Base-by-base conservation (phyloP, 2,329 filamentous ascomycete genomes). In the Emericellopsis cladophorae region DNA sequence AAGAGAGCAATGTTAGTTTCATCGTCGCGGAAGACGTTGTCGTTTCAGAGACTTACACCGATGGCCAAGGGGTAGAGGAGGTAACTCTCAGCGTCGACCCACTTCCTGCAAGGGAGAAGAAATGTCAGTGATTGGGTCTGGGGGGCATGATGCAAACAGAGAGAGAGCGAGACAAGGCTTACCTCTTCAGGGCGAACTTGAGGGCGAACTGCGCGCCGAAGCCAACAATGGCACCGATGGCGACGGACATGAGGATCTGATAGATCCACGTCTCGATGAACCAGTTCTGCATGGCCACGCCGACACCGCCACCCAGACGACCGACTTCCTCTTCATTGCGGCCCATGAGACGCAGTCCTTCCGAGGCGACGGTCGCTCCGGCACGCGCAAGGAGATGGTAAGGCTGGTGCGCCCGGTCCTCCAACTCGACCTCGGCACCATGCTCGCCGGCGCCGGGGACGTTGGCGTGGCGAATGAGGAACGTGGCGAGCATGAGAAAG, bases 401-500 rank as follows among this genome's bases (percentile, higher is more conserved):
- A 12, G 9, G 9, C 9, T 12, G 26, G 4, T 29, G 4, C 26
- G 26, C 26, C 3, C 12, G 26, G 9, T 3, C 8, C 3, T 9
- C 26, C 3, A 12, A 4, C 4, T 29, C 26, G 9, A 9, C 26
- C 32, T 35, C 32, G 8, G 9, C 32, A 21, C 32, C n/a, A 7
- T 21, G n/a, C 26, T 45, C 42, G 3, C 46, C 45, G 5, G 43
- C 32, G 3, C 32, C 32, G n/a, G 32, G n/a, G 9, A 15, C n/a
- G n/a, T 15, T 35, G n/a, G n/a, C 68, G 44, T 77, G 68, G 2
- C 72, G 68, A 40, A 79, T 67, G 7, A 79, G 61, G 33, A 72
- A 73, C 2, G 69, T 66, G 0, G 74, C 72, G 2, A 79, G 61
- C 59, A 78, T 67, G 5, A 80, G 60, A 40, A 79, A 79, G 0